Conservation (phyloP, 2,329 filamentous ascomycete genomes). For the Endocalyx cinctus region DNA sequence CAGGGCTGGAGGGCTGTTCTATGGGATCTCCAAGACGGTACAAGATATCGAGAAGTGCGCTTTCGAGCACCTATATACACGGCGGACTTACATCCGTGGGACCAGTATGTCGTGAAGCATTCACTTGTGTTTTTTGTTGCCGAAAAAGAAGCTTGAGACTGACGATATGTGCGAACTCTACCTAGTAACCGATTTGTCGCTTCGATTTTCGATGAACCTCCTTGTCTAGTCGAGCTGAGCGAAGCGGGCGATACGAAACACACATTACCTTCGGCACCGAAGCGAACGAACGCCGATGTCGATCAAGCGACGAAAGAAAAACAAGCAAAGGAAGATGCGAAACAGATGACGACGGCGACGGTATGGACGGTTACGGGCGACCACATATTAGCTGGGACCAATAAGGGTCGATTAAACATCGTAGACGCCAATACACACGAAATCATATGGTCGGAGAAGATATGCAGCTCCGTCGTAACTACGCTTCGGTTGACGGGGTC, state of each 20-base stretch:
- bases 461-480: conserved; percentile 61
- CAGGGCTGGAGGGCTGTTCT: conserved; percentile 96
- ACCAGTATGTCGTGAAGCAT: conserved; percentile 61
- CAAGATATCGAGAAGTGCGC: conserved; percentile 75
- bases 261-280: conserved; percentile 75
- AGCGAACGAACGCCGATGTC: conserved; percentile 63
- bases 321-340: conserved; percentile 84
- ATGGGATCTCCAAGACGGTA: conserved; percentile 75
- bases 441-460: conserved; percentile 84
- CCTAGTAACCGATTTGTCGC: conserved; percentile 79
- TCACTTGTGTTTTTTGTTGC: background rate
- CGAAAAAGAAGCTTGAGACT: conserved; percentile 15
- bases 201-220: conserved; percentile 89
- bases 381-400: conserved; percentile 88
- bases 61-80: conserved; percentile 94
- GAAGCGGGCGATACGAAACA: conserved; percentile 67
- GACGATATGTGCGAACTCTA: too few relatives aligned
- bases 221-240: conserved; percentile 78
- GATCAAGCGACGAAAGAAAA: conserved; percentile 74
- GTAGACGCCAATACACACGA: conserved; percentile 77
- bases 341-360: conserved; percentile 89
- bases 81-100: conserved; percentile 87
- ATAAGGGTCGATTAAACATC: conserved; percentile 93
- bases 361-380: conserved; percentile 82
- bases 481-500: background rate